phyloP scores from a whole-genome alignment of 148 eudicot genomes.

The Spergularia bocconei region DNA sequence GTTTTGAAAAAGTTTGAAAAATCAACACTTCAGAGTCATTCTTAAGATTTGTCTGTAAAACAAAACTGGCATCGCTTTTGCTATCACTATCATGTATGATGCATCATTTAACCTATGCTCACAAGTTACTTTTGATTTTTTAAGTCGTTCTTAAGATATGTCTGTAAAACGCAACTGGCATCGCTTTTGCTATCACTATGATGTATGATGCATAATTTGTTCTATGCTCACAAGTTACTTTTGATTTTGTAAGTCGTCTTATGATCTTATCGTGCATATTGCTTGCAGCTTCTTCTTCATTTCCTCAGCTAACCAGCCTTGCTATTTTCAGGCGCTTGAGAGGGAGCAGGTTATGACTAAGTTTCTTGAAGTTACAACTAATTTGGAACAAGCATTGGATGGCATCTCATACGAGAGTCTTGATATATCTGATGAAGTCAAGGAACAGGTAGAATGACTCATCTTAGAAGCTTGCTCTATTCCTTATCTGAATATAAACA shows the following conservation, averaged over 20 bases:
- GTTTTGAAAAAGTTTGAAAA: too few species aligned
- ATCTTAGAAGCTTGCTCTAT: conserved; percentile 16
- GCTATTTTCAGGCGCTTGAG: conserved; percentile 59
- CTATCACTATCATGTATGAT: background rate
- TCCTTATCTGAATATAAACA: background rate
- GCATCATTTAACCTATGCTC: background rate
- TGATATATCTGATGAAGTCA: conserved; percentile 91
- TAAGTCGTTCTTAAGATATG: too few species aligned
- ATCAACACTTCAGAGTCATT: too few species aligned
- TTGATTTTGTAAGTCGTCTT: background rate
- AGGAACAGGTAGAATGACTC: conserved; percentile 68
- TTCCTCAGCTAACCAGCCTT: background rate
- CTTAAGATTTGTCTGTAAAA: too few species aligned
- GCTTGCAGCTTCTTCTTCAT: background rate
- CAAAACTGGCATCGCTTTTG: too few species aligned
- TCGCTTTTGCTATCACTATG: background rate
- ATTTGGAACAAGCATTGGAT: conserved; percentile 71
- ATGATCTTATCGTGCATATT: background rate
- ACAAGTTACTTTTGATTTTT: background rate
- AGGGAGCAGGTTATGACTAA: conserved; percentile 66
- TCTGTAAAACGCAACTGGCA: too few species aligned
- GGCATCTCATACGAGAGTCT: conserved; percentile 60
- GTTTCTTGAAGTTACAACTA: conserved; percentile 67
- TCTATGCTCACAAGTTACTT: conserved; percentile 6
- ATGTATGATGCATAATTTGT: background rate